Percentiles rank a stretch among this genome's conserved stretches.
Evolutionary conservation across 805 yeast species (phyloP).

Genomic region (Wickerhamiella musiphila): DNA sequence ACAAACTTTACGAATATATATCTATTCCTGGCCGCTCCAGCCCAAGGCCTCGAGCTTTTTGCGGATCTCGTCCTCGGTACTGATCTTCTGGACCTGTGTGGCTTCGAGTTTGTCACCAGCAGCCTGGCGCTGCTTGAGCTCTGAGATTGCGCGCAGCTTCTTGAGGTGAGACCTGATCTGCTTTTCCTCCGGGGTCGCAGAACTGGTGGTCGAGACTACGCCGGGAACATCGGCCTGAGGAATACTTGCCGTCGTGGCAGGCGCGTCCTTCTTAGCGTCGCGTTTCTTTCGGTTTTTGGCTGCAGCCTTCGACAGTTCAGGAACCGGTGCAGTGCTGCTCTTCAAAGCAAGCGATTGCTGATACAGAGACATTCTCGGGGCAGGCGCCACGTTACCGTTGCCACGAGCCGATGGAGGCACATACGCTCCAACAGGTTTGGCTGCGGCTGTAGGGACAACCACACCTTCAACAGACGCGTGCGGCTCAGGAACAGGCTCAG

Average conservation of each 20-base stretch:
- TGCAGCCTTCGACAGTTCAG: conserved; percentile 42
- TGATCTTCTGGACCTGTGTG: conserved; percentile 79
- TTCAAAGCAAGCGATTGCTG: conserved; percentile 10
- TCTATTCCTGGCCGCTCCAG: conserved; percentile 29
- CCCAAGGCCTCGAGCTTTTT: conserved; percentile 62
- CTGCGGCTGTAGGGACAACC: conserved; percentile 19
- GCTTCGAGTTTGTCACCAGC: conserved; percentile 75
- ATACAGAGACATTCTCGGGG: conserved; percentile 17
- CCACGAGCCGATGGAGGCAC: conserved; percentile 90
- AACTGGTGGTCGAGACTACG: conserved; percentile 1
- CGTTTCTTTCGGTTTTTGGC: conserved; percentile 64
- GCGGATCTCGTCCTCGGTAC: conserved; percentile 69
- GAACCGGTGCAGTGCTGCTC: conserved; percentile 22
- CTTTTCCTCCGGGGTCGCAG: conserved; percentile 58
- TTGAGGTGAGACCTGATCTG: conserved; percentile 79
- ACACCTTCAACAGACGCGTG: conserved; percentile 50
- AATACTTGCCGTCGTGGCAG: conserved; percentile 18
- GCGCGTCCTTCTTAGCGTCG: conserved; percentile 19
- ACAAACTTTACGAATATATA: not conserved
- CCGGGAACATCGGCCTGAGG: not conserved
- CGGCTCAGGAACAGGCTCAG: conserved; percentile 37
- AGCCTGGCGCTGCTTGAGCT: conserved; percentile 68
- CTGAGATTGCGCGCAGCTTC: conserved; percentile 90
- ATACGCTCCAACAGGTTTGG: conserved; percentile 74
- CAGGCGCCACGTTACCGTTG: conserved; percentile 14